These are phyloP conservation scores for Rhynchosporium graminicola DNA, from an alignment of 2,329 filamentous ascomycete species.

Conservation along the genomic window DNA sequence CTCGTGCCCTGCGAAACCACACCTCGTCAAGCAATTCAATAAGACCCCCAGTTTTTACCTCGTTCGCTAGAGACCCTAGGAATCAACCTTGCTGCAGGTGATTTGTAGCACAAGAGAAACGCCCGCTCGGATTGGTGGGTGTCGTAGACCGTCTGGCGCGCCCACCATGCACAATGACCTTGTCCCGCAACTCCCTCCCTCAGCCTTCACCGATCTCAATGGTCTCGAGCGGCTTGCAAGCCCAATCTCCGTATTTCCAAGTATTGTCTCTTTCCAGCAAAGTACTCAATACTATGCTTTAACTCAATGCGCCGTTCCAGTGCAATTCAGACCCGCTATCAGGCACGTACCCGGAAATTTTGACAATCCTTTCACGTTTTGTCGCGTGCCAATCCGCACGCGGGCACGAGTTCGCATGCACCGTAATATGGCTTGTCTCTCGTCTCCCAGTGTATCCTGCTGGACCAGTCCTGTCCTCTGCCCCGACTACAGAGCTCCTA, in stretches of 20 bases:
- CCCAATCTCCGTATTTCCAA: constrained; percentile 16
- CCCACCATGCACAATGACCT: constrained; percentile 36
- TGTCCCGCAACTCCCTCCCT: constrained; percentile 29
- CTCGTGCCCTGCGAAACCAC: constrained; percentile 38
- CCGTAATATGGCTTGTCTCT: constrained; percentile 16
- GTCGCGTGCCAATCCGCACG: constrained; percentile 38
- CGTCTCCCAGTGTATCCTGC: constrained; percentile 2
- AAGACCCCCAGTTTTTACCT: constrained; percentile 30
- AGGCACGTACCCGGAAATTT: constrained; percentile 34
- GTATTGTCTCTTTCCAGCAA: constrained; percentile 28
- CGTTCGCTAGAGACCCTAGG: constrained; percentile 32
- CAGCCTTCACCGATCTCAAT: constrained; percentile 26
- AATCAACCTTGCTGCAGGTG: constrained; percentile 34
- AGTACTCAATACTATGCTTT: constrained; percentile 24
- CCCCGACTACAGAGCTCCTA: constrained; percentile 6
- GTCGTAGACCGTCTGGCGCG: constrained; percentile 32
- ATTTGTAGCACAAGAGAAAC: constrained; percentile 33
- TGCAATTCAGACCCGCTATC: constrained; percentile 20
- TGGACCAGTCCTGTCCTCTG: constrained; percentile 11
- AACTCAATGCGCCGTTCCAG: constrained; percentile 26
- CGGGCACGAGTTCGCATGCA: constrained; percentile 40
- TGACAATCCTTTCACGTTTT: constrained; percentile 38
- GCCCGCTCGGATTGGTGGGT: constrained; percentile 33
- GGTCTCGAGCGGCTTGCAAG: constrained; percentile 9
- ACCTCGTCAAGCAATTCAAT: constrained; percentile 35